Percentiles rank a stretch among this genome's conserved stretches.
Evolutionary conservation across 176 grass and related monocot species (phyloP).

Genomic region (Musa acuminata): DNA sequence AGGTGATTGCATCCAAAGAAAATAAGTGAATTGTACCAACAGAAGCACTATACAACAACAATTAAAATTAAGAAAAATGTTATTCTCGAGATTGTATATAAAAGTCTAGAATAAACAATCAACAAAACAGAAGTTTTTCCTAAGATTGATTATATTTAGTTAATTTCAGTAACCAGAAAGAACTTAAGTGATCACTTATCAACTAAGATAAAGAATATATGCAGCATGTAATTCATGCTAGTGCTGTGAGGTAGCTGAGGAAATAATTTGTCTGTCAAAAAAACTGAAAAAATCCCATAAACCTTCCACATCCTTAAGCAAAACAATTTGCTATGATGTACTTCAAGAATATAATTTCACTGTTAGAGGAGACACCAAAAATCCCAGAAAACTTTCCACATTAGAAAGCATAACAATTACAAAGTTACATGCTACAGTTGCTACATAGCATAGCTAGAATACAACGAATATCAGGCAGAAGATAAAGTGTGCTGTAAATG

Average conservation of each 20-base stretch:
- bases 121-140: neutral
- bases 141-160: neutral
- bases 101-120: neutral
- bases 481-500: no score
- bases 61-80: neutral
- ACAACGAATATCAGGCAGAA: no score
- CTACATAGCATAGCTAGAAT: no score
- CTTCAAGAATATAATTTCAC: no score
- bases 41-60: neutral
- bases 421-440: no score
- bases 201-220: neutral
- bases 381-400: no score
- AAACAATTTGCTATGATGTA: no score
- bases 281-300: no score
- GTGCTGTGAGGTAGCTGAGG: neutral
- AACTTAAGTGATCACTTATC: neutral
- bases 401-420: no score
- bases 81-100: neutral
- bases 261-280: neutral
- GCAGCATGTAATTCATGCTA: neutral
- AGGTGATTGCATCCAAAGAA: neutral
- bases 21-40: neutral
- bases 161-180: neutral
- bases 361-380: no score
- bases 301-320: no score